These are phyloP conservation scores for Thymus mandschuricus DNA, from an alignment of 257 asterid species.

Conservation along the genomic window DNA sequence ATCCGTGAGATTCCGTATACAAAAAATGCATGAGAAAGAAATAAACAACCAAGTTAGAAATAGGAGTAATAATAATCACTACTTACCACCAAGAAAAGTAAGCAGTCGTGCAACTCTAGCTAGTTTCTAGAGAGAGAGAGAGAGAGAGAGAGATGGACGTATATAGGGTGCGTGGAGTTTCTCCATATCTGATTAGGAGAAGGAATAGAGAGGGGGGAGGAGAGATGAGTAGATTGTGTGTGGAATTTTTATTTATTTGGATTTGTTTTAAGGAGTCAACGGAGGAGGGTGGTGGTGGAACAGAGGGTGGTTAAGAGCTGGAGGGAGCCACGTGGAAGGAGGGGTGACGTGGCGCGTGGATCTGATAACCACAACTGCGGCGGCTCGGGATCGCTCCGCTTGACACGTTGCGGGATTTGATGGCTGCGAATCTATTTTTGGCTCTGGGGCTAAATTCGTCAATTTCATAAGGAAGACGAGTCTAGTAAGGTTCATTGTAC, in stretches of 20 bases:
- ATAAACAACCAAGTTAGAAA: no score
- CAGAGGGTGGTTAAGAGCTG: slow-evolving; percentile 12
- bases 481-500: background rate
- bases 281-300: background rate
- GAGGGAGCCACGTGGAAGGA: slow-evolving; percentile 40
- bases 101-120: no score
- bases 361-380: slow-evolving; percentile 31
- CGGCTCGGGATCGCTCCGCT: slow-evolving; percentile 38
- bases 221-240: background rate
- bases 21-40: no score
- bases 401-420: slow-evolving; percentile 36
- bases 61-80: no score
- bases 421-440: slow-evolving; percentile 21
- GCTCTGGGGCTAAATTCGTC: slow-evolving; percentile 25
- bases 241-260: background rate
- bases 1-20: no score
- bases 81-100: background rate
- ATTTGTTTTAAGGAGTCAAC: background rate
- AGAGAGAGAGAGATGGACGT: background rate
- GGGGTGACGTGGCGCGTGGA: slow-evolving; percentile 43
- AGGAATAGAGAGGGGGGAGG: background rate
- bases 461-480: background rate
- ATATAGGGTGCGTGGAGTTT: background rate
- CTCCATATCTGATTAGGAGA: background rate
- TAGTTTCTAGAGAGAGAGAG: background rate